Percentiles rank a stretch among this genome's conserved stretches.
Evolutionary conservation across 495 filamentous ascomycete species (phyloP).

Genomic region (Xylaria castorea): DNA sequence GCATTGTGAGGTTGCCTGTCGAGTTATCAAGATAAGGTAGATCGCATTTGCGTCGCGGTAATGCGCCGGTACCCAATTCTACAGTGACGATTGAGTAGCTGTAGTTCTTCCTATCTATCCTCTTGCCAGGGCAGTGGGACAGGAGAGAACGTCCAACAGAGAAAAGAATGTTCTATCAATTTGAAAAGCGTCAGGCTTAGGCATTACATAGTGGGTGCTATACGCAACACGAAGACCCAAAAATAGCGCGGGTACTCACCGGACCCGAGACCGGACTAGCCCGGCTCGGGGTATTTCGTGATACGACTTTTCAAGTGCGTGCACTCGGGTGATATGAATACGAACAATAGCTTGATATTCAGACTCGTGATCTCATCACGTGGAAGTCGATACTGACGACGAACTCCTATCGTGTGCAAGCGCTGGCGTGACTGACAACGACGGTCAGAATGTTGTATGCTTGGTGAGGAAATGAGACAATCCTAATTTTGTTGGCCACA

Average conservation of each 20-base stretch:
- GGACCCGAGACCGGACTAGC: conserved; percentile 13
- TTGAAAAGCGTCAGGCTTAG: background rate
- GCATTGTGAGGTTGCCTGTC: background rate
- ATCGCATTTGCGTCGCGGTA: background rate
- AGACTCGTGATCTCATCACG: background rate
- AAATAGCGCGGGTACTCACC: conserved; percentile 17
- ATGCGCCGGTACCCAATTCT: background rate
- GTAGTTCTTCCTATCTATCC: background rate
- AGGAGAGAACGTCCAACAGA: background rate
- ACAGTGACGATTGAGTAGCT: background rate
- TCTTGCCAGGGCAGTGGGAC: background rate
- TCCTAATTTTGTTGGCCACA: background rate
- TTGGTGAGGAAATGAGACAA: background rate
- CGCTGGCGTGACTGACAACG: background rate
- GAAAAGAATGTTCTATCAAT: background rate
- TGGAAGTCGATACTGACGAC: background rate
- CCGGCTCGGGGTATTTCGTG: conserved; percentile 1
- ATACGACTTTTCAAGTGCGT: background rate
- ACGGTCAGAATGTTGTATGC: background rate
- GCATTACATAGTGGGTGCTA: conserved; percentile 2
- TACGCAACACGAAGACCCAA: conserved; percentile 21
- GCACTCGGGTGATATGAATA: background rate
- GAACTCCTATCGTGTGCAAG: background rate
- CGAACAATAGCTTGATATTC: conserved; percentile 10
- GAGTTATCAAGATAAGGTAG: background rate